These are phyloP conservation scores for Plantago coronopus DNA, from an alignment of 305 asterid species.

Conservation along the genomic window DNA sequence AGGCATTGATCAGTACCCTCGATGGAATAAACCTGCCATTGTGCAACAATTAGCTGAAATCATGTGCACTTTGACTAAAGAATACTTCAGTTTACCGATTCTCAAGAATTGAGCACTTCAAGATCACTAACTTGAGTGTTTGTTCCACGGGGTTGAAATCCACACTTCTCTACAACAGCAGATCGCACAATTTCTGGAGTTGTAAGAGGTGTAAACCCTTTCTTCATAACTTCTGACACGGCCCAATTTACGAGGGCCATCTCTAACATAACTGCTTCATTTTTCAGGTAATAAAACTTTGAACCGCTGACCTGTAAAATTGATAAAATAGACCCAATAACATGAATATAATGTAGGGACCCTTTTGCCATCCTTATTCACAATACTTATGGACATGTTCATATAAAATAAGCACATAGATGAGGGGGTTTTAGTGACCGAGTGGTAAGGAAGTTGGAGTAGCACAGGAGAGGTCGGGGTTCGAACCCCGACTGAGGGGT, in stretches of 20 bases:
- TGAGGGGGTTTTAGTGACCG: no score
- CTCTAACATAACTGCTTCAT: slow-evolving; percentile 89
- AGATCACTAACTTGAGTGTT: slow-evolving; percentile 74
- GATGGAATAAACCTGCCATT: slow-evolving; percentile 81
- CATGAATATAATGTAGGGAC: no score
- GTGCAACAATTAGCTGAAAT: slow-evolving; percentile 21
- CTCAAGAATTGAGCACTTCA: not conserved
- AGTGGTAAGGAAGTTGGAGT: no score
- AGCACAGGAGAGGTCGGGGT: no score
- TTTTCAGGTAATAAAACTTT: slow-evolving; percentile 90
- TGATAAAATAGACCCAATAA: not conserved
- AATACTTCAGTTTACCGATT: not conserved
- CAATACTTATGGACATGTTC: not conserved
- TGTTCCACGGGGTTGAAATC: slow-evolving; percentile 98
- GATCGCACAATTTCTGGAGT: slow-evolving; percentile 95
- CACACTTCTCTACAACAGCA: slow-evolving; percentile 90
- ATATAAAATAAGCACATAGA: no score
- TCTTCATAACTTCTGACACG: slow-evolving; percentile 79
- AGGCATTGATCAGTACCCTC: slow-evolving; percentile 94
- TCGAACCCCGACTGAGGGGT: no score
- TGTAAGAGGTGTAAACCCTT: slow-evolving; percentile 82
- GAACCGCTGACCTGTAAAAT: slow-evolving; percentile 79
- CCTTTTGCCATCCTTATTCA: not conserved
- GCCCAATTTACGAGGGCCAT: slow-evolving; percentile 93
- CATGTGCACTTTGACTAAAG: slow-evolving; percentile 11